phyloP scores from a whole-genome alignment of 169 alveolate genomes.

The Theileria orientalis region DNA sequence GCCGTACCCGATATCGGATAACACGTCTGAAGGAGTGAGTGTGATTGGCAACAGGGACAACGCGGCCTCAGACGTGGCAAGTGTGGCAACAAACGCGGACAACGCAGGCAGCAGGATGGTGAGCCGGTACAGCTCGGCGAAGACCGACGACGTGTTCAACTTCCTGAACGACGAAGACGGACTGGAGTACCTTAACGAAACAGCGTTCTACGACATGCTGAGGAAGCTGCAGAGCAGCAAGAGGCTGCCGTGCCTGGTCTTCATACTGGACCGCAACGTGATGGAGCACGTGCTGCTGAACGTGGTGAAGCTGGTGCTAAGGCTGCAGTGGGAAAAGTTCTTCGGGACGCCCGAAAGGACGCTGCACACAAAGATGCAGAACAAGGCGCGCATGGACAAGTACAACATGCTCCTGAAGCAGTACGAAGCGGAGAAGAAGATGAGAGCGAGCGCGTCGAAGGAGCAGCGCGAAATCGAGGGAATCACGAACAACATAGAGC shows the following conservation, averaged over 20 bases:
- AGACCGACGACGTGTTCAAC: background rate
- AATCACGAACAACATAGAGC: constrained; percentile 71
- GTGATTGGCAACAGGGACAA: background rate
- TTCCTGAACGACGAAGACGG: background rate
- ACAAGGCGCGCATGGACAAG: constrained; percentile 77
- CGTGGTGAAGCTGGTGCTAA: constrained; percentile 69
- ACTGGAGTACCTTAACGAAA: constrained; percentile 68
- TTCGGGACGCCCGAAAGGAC: constrained; percentile 82
- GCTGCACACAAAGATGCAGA: constrained; percentile 75
- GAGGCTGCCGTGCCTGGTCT: constrained; percentile 85
- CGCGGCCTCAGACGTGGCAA: background rate
- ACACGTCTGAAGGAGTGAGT: background rate
- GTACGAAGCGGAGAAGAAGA: constrained; percentile 76
- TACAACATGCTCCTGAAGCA: constrained; percentile 77
- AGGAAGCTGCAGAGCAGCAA: constrained; percentile 75
- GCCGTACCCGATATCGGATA: no score
- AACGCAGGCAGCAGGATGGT: background rate
- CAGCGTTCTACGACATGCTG: constrained; percentile 68
- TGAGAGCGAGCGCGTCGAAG: constrained; percentile 72
- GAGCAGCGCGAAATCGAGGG: constrained; percentile 86
- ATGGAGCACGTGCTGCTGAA: constrained; percentile 77
- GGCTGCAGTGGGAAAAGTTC: constrained; percentile 84
- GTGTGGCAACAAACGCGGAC: background rate
- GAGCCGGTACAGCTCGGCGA: background rate
- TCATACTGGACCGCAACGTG: constrained; percentile 81